Evolutionary conservation across 2,329 filamentous ascomycete genomes (phyloP).

Genomic region (Aspergillus texensis): DNA sequence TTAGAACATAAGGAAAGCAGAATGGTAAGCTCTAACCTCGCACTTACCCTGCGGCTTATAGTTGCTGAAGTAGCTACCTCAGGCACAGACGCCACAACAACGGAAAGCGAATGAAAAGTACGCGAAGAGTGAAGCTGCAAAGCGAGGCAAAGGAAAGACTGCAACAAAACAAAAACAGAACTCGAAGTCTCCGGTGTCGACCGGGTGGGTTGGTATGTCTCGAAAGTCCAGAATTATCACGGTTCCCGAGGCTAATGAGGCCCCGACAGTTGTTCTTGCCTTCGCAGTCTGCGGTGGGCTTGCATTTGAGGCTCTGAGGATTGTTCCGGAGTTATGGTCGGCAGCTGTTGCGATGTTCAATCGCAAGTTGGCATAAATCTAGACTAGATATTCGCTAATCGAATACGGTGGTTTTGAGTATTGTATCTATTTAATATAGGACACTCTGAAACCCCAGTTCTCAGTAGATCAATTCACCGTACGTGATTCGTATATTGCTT

Average conservation of each 20-base stretch:
- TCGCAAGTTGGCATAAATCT: slow-evolving; percentile 24
- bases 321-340: slow-evolving; percentile 46
- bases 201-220: slow-evolving; percentile 62
- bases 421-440: not conserved
- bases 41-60: not conserved
- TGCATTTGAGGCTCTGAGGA: slow-evolving; percentile 58
- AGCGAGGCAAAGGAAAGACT: slow-evolving; percentile 58
- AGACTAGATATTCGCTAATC: too few relatives aligned
- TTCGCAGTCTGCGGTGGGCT: slow-evolving; percentile 66
- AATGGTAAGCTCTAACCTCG: not conserved
- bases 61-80: not conserved
- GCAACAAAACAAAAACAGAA: slow-evolving; percentile 52
- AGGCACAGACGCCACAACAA: slow-evolving; percentile 67
- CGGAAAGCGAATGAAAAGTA: slow-evolving; percentile 65
- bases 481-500: not conserved
- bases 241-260: not conserved
- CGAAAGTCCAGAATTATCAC: not conserved
- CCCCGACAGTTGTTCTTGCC: slow-evolving; percentile 57
- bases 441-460: not conserved
- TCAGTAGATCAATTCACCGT: not conserved
- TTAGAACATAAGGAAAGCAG: not conserved
- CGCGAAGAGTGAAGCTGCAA: slow-evolving; percentile 60
- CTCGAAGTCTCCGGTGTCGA: slow-evolving; percentile 57
- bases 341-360: slow-evolving; percentile 32
- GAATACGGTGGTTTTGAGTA: too few relatives aligned